These are phyloP conservation scores for Dalbergia cultrata DNA, from an alignment of 306 rosid genomes.

Conservation along the genomic window DNA sequence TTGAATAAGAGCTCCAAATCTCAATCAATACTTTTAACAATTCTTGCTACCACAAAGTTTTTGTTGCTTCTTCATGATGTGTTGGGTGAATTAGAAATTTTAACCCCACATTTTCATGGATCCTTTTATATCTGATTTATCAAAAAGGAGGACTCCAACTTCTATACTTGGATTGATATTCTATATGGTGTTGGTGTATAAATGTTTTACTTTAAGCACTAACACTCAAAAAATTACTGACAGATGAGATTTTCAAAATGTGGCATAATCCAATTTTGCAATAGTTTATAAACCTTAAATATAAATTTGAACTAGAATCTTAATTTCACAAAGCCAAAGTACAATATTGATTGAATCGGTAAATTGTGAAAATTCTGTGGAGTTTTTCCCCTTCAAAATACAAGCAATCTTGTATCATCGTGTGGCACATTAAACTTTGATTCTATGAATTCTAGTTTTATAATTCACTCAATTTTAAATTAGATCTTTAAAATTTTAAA, in stretches of 20 bases:
- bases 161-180: slow-evolving; percentile 22
- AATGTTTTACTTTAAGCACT: not conserved
- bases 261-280: not conserved
- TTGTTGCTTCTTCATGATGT: slow-evolving; percentile 25
- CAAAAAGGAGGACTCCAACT: slow-evolving; percentile 14
- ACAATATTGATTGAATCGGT: not conserved
- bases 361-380: no score
- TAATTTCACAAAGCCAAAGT: not conserved
- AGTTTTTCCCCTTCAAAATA: no score
- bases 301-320: not conserved
- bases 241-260: not conserved
- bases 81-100: slow-evolving; percentile 31
- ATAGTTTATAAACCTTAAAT: not conserved
- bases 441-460: no score
- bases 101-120: slow-evolving; percentile 34
- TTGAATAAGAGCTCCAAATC: slow-evolving; percentile 47
- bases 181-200: slow-evolving; percentile 15
- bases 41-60: slow-evolving; percentile 40
- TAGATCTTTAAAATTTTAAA: no score
- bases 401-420: no score
- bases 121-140: slow-evolving; percentile 22
- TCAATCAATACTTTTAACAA: slow-evolving; percentile 21
- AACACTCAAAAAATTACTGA: not conserved
- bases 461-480: no score
- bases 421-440: no score